Evolutionary conservation across 1,284 basidiomycete species (phyloP).

Genomic region (Ustilago loliicola): DNA sequence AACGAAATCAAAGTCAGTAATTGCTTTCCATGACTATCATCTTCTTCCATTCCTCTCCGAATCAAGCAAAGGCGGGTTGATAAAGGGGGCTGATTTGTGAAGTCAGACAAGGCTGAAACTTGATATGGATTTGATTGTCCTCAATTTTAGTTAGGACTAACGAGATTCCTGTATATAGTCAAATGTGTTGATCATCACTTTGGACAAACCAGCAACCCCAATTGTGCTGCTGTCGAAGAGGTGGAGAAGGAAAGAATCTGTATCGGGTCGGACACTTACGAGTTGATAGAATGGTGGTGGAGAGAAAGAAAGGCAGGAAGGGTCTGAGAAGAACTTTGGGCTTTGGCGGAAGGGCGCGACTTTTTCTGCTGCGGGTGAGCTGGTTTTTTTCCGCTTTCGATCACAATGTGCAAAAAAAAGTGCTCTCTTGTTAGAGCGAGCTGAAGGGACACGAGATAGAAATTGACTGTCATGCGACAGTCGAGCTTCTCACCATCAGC

Average conservation of each 20-base stretch:
- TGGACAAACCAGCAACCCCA: background rate
- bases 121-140: slow-evolving; percentile 58
- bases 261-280: slow-evolving; percentile 16
- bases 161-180: slow-evolving; percentile 57
- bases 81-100: background rate
- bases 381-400: too few relatives aligned
- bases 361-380: background rate
- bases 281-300: slow-evolving; percentile 18
- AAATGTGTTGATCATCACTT: slow-evolving; percentile 52
- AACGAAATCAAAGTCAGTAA: background rate
- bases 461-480: too few relatives aligned
- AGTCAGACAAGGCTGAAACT: slow-evolving; percentile 59
- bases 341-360: background rate
- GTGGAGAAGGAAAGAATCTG: background rate
- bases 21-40: background rate
- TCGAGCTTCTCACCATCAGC: too few relatives aligned
- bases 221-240: background rate
- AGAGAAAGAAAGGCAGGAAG: slow-evolving; percentile 7
- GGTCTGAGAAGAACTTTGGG: background rate
- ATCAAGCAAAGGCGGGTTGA: background rate
- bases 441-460: too few relatives aligned
- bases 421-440: too few relatives aligned
- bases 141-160: slow-evolving; percentile 51
- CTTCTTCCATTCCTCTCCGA: background rate
- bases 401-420: too few relatives aligned